Evolutionary conservation across 495 filamentous ascomycete species (phyloP).

Genomic region (Penicillium malachiteum): DNA sequence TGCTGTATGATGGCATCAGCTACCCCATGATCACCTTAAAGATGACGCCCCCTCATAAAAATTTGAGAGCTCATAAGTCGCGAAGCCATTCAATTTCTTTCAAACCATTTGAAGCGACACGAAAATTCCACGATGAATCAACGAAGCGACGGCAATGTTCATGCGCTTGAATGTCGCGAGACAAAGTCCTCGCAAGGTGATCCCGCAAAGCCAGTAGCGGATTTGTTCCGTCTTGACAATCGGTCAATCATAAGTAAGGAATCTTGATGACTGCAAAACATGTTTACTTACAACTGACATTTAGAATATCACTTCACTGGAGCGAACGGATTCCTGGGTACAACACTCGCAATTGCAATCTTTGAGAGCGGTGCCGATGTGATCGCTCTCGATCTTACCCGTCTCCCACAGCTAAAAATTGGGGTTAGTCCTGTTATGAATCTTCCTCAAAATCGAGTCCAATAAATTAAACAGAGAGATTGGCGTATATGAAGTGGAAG

Average conservation of each 20-base stretch:
- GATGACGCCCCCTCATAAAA: too few relatives aligned
- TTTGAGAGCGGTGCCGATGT: constrained; percentile 64
- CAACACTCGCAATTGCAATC: constrained; percentile 54
- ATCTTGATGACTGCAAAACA: too few relatives aligned
- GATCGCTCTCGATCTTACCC: constrained; percentile 58
- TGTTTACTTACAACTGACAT: background rate
- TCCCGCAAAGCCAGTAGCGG: constrained; percentile 10
- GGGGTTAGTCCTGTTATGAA: constrained; percentile 3
- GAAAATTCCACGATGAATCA: background rate
- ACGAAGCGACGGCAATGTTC: constrained; percentile 12
- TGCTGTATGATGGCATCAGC: too few relatives aligned
- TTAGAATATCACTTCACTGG: constrained; percentile 49
- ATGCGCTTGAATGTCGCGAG: constrained; percentile 10
- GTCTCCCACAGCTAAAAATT: constrained; percentile 26
- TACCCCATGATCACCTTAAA: too few relatives aligned
- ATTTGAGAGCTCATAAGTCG: too few relatives aligned
- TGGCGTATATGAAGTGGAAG: constrained; percentile 44
- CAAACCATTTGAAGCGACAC: too few relatives aligned
- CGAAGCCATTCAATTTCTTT: too few relatives aligned
- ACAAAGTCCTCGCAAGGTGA: constrained; percentile 14
- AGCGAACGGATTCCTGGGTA: constrained; percentile 60
- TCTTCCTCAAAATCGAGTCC: background rate
- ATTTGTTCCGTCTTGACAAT: constrained; percentile 14
- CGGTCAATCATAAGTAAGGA: constrained; percentile 11
- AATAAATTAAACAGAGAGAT: background rate